Evolutionary conservation across 1,284 basidiomycete genomes (phyloP).

Genomic region (Marasmius sp.): DNA sequence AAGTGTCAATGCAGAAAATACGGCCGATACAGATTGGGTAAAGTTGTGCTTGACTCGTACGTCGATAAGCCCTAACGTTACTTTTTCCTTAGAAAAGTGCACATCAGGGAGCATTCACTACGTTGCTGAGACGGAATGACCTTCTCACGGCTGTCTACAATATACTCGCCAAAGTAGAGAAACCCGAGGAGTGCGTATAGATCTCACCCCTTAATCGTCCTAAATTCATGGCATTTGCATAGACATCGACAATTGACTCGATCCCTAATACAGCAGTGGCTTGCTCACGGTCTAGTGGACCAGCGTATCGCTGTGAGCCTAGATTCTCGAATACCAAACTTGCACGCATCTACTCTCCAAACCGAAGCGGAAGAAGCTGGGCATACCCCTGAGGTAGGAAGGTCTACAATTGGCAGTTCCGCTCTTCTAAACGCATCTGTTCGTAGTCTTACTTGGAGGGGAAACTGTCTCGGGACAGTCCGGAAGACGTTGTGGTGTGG

Average conservation of each 20-base stretch:
- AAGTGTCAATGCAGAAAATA: constrained; percentile 50
- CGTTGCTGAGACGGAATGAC: constrained; percentile 49
- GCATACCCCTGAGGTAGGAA: constrained; percentile 53
- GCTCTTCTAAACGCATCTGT: neutral
- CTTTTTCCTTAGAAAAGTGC: constrained; percentile 45
- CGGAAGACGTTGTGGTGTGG: constrained; percentile 50
- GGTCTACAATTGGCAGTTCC: neutral
- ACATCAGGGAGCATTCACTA: constrained; percentile 52
- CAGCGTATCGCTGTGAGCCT: constrained; percentile 46
- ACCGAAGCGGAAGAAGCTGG: constrained; percentile 59
- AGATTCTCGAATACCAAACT: constrained; percentile 50
- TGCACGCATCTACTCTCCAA: constrained; percentile 47
- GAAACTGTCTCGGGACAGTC: constrained; percentile 55
- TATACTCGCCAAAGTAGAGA: constrained; percentile 31
- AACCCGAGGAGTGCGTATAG: constrained; percentile 7
- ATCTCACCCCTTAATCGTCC: neutral
- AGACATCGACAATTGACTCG: constrained; percentile 51
- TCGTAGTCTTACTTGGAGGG: constrained; percentile 58
- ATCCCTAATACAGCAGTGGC: constrained; percentile 60
- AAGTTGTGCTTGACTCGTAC: constrained; percentile 15
- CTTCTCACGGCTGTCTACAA: constrained; percentile 49
- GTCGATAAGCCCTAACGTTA: neutral
- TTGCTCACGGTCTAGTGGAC: constrained; percentile 56
- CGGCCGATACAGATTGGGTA: constrained; percentile 58
- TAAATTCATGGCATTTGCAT: neutral